A percentile compares a stretch with the other conserved stretches of the same genome.
Conservation (phyloP, 257 asterid species). For the Nicotiana paniculata region DNA sequence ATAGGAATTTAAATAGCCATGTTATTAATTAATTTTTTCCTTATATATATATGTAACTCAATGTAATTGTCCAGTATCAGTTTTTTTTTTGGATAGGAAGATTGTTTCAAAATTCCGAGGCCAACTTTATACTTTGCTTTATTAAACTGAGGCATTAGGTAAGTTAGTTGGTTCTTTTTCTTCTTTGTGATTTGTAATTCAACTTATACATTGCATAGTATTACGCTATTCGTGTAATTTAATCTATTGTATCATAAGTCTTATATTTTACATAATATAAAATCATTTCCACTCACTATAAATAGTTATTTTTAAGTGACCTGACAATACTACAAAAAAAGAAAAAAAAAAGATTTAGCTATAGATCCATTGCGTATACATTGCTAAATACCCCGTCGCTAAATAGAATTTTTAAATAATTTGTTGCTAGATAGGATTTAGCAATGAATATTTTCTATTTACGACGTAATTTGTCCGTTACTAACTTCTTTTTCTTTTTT, state of each 20-base stretch:
- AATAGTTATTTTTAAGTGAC: neutral
- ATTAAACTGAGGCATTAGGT: neutral
- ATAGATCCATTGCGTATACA: too few species aligned
- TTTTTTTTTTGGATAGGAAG: neutral
- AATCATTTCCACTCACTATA: too few species aligned
- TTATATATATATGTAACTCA: neutral
- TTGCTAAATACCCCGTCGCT: too few species aligned
- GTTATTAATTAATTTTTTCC: neutral
- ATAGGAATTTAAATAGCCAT: neutral
- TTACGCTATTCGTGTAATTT: neutral
- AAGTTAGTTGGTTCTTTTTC: neutral
- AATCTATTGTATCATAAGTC: neutral
- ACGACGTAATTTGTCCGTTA: too few species aligned
- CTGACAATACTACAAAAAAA: neutral
- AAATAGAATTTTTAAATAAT: too few species aligned
- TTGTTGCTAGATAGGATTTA: too few species aligned
- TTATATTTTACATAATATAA: too few species aligned
- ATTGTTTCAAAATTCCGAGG: neutral
- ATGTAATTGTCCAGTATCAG: neutral
- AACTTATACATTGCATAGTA: neutral
- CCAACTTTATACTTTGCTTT: neutral
- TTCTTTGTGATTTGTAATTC: neutral
- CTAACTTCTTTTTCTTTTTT: too few species aligned
- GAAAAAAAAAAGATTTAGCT: too few species aligned
- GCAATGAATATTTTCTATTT: too few species aligned